Conservation (phyloP, 78 protist genomes). For the Isochrysis galbana region DNA sequence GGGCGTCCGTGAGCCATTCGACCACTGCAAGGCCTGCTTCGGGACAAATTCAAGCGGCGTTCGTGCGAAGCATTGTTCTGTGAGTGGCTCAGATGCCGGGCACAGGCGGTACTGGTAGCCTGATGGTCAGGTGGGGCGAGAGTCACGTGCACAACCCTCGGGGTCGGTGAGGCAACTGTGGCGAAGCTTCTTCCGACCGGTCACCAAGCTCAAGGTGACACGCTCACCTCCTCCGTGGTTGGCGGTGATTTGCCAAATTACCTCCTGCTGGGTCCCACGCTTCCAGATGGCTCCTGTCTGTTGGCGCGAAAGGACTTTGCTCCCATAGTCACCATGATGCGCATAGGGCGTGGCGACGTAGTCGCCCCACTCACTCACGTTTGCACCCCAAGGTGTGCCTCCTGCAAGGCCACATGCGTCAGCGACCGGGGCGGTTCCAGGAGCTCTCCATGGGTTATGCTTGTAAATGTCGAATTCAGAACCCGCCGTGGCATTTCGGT, state of each 20-base stretch:
- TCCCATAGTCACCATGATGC: neutral
- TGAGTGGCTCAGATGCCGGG: neutral
- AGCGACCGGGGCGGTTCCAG: slow-evolving; percentile 5
- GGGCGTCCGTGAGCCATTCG: neutral
- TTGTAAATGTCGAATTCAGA: neutral
- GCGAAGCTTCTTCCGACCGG: no score
- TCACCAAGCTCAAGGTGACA: no score
- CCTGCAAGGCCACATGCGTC: slow-evolving; percentile 22
- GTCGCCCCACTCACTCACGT: neutral
- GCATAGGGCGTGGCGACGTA: slow-evolving; percentile 4
- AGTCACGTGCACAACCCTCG: no score
- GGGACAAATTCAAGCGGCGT: slow-evolving; percentile 7
- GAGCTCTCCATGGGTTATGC: slow-evolving; percentile 19
- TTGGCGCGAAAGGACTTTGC: neutral
- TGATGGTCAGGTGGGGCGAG: no score
- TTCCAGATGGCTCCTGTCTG: neutral
- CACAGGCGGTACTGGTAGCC: slow-evolving; percentile 27
- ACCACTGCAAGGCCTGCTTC: neutral
- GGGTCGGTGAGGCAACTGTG: no score
- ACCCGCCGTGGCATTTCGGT: neutral
- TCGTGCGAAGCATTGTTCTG: slow-evolving; percentile 16
- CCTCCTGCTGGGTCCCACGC: neutral
- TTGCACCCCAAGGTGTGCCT: slow-evolving; percentile 3
- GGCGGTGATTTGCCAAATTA: neutral
- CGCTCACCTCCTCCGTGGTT: slow-evolving; percentile 41